Evolutionary conservation across 2,329 filamentous ascomycete genomes (phyloP).

Genomic region (Rosellinia necatrix): DNA sequence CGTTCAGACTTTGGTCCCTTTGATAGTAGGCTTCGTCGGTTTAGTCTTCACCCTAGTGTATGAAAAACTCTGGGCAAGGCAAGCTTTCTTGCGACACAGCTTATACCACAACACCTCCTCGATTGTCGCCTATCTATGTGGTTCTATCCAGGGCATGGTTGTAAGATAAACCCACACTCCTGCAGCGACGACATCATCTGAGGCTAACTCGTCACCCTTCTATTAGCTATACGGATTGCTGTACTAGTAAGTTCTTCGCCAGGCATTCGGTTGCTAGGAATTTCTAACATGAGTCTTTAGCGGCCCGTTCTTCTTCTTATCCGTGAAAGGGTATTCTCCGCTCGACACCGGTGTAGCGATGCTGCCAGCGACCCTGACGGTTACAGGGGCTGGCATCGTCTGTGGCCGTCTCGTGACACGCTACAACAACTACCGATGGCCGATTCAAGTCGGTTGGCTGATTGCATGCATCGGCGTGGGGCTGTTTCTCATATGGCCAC

Average conservation of each 20-base stretch:
- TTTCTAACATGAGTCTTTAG: constrained; percentile 16
- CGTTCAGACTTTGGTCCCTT: constrained; percentile 21
- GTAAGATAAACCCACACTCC: constrained; percentile 12
- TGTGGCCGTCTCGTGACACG: constrained; percentile 31
- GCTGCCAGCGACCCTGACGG: constrained; percentile 41
- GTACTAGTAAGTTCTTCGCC: constrained; percentile 33
- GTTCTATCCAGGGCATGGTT: constrained; percentile 24
- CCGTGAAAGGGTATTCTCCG: constrained; percentile 41
- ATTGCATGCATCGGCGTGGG: constrained; percentile 22
- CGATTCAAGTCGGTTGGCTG: constrained; percentile 46
- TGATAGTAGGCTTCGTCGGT: constrained; percentile 27
- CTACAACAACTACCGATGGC: constrained; percentile 40
- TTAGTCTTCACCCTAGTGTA: constrained; percentile 23
- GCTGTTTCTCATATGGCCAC: constrained; percentile 28
- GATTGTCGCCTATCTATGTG: constrained; percentile 18
- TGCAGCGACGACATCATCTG: not conserved
- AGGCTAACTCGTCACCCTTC: constrained; percentile 16
- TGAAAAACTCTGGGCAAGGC: constrained; percentile 22
- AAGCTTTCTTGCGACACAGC: constrained; percentile 26
- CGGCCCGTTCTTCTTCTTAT: constrained; percentile 45
- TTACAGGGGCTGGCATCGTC: constrained; percentile 42
- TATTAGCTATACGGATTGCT: constrained; percentile 32
- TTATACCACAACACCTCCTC: constrained; percentile 26
- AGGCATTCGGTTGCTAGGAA: not conserved
- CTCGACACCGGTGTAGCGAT: constrained; percentile 42